These are phyloP conservation scores for Asparagopsis taxiformis DNA, from an alignment of 31 red algal species.

Conservation along the genomic window DNA sequence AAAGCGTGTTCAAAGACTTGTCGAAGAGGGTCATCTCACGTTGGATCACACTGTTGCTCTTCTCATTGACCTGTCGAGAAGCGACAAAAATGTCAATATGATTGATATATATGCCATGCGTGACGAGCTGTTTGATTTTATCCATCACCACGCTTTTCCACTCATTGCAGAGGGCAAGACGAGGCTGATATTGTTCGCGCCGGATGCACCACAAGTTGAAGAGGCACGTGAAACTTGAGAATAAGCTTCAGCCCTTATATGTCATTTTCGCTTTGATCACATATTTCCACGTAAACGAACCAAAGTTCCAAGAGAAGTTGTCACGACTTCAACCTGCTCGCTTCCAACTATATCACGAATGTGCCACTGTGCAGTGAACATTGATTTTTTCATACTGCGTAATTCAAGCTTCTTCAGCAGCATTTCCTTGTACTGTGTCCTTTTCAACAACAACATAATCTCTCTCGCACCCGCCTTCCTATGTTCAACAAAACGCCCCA, in stretches of 20 bases:
- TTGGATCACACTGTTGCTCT: constrained; percentile 19
- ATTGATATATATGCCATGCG: constrained; percentile 16
- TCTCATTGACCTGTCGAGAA: constrained; percentile 32
- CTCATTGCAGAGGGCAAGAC: constrained; percentile 11
- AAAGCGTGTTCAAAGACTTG: constrained; percentile 31
- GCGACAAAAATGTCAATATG: constrained; percentile 15
- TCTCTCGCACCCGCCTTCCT: constrained; percentile 19
- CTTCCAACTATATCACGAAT: constrained; percentile 56
- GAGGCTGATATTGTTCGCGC: constrained; percentile 22
- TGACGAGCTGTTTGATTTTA: constrained; percentile 28
- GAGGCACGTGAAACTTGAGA: no score
- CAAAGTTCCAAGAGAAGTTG: constrained; percentile 29
- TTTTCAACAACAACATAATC: constrained; percentile 21
- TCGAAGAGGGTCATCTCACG: constrained; percentile 47
- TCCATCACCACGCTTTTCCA: constrained; percentile 11
- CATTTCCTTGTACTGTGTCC: constrained; percentile 44
- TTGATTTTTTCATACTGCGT: constrained; percentile 32
- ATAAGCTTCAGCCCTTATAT: background rate
- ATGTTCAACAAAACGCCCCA: constrained; percentile 27
- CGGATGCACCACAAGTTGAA: no score
- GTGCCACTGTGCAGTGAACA: constrained; percentile 57
- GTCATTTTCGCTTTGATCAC: background rate
- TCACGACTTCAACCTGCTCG: constrained; percentile 21
- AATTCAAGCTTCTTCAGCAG: constrained; percentile 41
- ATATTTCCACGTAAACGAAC: constrained; percentile 1